Percentiles rank a stretch among this genome's conserved stretches.
phyloP scores from a whole-genome alignment of 176 grass and related monocot genomes.

The Lolium multiflorum region DNA sequence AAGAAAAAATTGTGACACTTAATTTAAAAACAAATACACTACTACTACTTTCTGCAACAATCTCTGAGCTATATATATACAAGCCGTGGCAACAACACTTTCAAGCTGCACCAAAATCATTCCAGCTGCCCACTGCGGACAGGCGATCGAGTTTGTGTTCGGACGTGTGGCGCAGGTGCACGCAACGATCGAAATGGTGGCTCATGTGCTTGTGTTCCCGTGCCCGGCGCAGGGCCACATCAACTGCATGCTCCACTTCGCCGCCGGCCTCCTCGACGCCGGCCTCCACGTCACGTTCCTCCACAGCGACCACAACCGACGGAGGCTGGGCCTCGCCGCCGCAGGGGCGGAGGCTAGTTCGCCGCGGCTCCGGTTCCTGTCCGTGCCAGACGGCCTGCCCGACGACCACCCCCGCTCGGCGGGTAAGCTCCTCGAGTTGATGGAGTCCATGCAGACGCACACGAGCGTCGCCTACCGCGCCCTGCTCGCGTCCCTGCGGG shows the following conservation, averaged over 20 bases:
- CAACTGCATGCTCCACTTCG: constrained; percentile 21
- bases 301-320: not conserved
- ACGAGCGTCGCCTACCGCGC: not conserved
- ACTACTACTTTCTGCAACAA: too few species aligned
- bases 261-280: not conserved
- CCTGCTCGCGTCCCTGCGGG: not conserved
- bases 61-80: too few species aligned
- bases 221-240: constrained; percentile 22
- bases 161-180: not conserved
- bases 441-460: not conserved
- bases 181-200: not conserved
- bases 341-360: not conserved
- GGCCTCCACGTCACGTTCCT: constrained; percentile 12
- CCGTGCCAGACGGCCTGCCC: not conserved
- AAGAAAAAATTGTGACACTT: too few species aligned
- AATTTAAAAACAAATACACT: too few species aligned
- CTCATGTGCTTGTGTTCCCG: constrained; percentile 13
- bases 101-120: too few species aligned
- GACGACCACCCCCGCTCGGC: not conserved
- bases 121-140: too few species aligned
- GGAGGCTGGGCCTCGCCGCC: not conserved
- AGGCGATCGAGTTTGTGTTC: too few species aligned
- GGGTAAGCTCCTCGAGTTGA: not conserved
- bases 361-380: not conserved
- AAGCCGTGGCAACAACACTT: too few species aligned